Evolutionary conservation across 2,329 filamentous ascomycete genomes (phyloP).

Genomic region (Cladosporium sp.): DNA sequence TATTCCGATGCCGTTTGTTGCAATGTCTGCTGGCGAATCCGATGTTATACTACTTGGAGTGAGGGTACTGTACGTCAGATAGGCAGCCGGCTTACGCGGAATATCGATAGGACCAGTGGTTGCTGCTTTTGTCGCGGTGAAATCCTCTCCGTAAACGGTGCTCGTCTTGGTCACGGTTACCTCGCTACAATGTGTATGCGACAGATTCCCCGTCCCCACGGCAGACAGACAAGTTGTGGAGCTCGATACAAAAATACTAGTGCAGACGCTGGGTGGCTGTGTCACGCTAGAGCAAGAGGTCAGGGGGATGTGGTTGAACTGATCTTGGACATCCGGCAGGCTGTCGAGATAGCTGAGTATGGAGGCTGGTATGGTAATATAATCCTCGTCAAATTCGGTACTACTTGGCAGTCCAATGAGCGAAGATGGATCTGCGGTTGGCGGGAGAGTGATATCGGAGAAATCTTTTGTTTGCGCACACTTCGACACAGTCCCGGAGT

Average conservation of each 20-base stretch:
- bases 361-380: neutral
- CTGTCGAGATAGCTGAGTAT: constrained; percentile 2
- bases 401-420: neutral
- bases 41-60: neutral
- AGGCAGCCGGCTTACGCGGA: neutral
- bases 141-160: neutral
- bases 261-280: neutral
- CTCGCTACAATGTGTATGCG: neutral
- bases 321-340: neutral
- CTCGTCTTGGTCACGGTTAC: neutral
- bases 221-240: too few species aligned
- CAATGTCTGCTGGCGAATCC: neutral
- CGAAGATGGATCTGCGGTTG: neutral
- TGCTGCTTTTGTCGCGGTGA: neutral
- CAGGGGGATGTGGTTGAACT: neutral
- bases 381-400: neutral
- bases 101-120: neutral
- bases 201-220: neutral
- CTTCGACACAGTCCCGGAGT: neutral
- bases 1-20: neutral
- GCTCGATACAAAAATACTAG: neutral
- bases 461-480: neutral
- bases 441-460: neutral
- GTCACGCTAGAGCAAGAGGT: neutral
- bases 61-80: neutral